phyloP scores from a whole-genome alignment of 1,284 basidiomycete species.

The Ceratobasidium sp. region DNA sequence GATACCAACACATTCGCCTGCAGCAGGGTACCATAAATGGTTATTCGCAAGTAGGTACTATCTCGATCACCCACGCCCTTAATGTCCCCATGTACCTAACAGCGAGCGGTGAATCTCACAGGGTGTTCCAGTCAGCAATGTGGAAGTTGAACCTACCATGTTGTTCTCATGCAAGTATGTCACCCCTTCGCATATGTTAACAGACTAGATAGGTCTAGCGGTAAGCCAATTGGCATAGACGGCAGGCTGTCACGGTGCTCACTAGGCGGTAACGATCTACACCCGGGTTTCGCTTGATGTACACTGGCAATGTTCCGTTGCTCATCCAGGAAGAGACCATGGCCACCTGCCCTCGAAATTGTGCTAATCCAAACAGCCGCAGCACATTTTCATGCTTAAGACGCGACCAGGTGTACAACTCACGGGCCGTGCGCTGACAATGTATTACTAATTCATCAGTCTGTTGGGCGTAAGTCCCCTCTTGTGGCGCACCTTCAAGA shows the following conservation, averaged over 20 bases:
- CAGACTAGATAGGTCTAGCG: background rate
- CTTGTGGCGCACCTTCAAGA: background rate
- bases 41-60: too few relatives aligned
- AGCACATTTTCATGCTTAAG: constrained; percentile 20
- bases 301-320: constrained; percentile 6
- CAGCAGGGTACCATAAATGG: too few relatives aligned
- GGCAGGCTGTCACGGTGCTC: background rate
- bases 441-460: background rate
- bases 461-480: background rate
- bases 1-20: constrained; percentile 19
- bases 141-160: background rate
- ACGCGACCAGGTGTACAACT: too few relatives aligned
- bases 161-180: background rate
- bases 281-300: background rate
- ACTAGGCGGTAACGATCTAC: constrained; percentile 31
- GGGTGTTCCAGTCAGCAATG: background rate
- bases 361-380: background rate
- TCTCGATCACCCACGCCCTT: background rate
- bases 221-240: background rate
- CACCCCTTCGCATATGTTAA: background rate
- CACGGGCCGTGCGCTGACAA: background rate
- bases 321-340: constrained; percentile 37
- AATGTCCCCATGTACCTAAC: constrained; percentile 14
- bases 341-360: background rate
- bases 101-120: background rate